Conservation (phyloP, 129 eudicot species). For the Helichrysum umbraculigerum region DNA sequence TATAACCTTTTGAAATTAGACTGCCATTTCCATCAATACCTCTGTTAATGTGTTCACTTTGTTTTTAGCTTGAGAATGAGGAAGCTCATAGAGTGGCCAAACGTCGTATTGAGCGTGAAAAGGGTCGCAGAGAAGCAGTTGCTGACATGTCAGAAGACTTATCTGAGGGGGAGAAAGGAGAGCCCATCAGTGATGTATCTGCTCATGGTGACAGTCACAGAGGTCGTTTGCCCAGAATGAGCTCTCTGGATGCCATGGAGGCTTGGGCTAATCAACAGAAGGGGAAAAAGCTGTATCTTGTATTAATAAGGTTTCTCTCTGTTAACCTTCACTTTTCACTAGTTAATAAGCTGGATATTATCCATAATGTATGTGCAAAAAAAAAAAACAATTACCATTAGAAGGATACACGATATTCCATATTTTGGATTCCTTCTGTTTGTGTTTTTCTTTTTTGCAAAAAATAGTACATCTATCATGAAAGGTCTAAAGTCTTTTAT, state of each 20-base stretch:
- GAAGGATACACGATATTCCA: not conserved
- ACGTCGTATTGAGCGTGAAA: conserved; percentile 91
- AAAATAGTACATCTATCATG: not conserved
- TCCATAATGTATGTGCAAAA: not conserved
- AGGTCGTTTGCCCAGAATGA: conserved; percentile 87
- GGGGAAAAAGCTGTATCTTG: conserved; percentile 86
- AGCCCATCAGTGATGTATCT: conserved; percentile 54
- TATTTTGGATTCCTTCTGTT: not conserved
- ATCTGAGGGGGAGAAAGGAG: conserved; percentile 97
- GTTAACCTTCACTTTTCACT: not conserved
- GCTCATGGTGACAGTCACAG: conserved; percentile 74
- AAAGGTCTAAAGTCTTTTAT: not conserved
- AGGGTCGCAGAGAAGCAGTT: conserved; percentile 93
- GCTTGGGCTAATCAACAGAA: conserved; percentile 90
- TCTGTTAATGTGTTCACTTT: conserved; percentile 12
- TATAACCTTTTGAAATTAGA: not conserved
- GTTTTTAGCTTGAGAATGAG: conserved; percentile 83
- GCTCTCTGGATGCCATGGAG: conserved; percentile 83
- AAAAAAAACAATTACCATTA: not conserved
- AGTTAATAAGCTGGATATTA: not conserved
- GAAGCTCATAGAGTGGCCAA: conserved; percentile 75
- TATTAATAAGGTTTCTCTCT: conserved; percentile 64
- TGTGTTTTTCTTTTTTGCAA: not conserved
- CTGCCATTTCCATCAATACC: not conserved
- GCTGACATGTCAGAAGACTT: conserved; percentile 99